These are phyloP conservation scores for Telfairia occidentalis DNA, from an alignment of 331 rosid genomes.

Conservation along the genomic window DNA sequence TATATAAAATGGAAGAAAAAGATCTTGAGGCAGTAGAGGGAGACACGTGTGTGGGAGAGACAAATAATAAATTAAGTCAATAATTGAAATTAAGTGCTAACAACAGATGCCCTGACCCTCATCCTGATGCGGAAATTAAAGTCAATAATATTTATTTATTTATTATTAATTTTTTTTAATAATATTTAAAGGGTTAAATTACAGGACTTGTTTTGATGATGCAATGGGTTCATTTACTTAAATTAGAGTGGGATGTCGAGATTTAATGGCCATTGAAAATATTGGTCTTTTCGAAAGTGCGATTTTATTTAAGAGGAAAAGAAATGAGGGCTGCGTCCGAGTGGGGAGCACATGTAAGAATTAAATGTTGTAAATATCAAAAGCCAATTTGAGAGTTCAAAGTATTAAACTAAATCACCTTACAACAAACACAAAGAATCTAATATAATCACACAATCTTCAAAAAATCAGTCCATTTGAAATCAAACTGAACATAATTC, in stretches of 20 bases:
- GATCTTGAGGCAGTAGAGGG: slow-evolving; percentile 3
- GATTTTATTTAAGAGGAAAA: neutral
- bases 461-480: too few species aligned
- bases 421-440: too few species aligned
- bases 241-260: neutral
- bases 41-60: slow-evolving; percentile 23
- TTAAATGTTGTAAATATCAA: neutral
- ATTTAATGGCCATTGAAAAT: neutral
- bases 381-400: too few species aligned
- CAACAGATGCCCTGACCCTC: neutral
- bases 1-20: neutral
- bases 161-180: too few species aligned
- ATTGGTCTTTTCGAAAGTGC: neutral
- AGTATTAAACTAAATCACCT: too few species aligned
- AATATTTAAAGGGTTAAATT: neutral
- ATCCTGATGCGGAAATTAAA: neutral
- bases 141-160: too few species aligned
- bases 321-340: neutral
- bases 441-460: too few species aligned
- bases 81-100: neutral
- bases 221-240: neutral
- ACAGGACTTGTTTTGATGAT: neutral
- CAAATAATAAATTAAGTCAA: neutral
- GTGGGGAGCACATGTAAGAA: neutral
- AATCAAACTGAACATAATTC: too few species aligned